Conservation (phyloP, 1,284 basidiomycete genomes). For the Bjerkandera adusta region DNA sequence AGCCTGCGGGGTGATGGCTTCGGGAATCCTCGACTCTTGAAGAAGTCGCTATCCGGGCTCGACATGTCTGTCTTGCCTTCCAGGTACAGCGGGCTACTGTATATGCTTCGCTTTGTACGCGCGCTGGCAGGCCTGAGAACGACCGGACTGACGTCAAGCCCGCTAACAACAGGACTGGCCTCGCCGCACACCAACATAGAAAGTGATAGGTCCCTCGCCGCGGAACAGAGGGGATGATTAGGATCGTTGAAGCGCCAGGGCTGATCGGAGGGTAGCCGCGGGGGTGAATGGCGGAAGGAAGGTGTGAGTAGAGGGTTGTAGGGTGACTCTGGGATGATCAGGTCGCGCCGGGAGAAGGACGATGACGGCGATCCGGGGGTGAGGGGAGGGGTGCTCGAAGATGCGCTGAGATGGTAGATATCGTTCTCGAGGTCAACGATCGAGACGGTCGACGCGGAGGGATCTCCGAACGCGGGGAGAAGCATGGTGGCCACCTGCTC, state of each 20-base stretch:
- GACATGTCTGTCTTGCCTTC: conserved; percentile 15
- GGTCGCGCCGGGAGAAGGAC: conserved; percentile 19
- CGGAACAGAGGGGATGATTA: conserved; percentile 65
- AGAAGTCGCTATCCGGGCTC: conserved; percentile 12
- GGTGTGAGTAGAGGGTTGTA: conserved; percentile 71
- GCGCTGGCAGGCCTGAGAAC: conserved; percentile 30
- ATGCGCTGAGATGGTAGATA: conserved; percentile 14
- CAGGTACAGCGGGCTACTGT: conserved; percentile 28
- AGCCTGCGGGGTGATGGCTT: conserved; percentile 29
- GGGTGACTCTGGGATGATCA: conserved; percentile 56
- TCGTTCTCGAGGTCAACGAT: conserved; percentile 9
- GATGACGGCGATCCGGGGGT: conserved; percentile 25
- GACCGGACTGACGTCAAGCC: conserved; percentile 32
- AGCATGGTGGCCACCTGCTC: conserved; percentile 2
- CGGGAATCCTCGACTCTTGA: conserved; percentile 11
- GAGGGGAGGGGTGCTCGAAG: conserved; percentile 28
- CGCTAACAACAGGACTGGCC: conserved; percentile 38
- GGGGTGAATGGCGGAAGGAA: conserved; percentile 71
- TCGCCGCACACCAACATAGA: conserved; percentile 50
- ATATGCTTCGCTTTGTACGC: conserved; percentile 29
- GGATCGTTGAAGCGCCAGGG: conserved; percentile 76
- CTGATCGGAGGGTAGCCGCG: conserved; percentile 65
- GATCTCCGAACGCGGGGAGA: conserved; percentile 9
- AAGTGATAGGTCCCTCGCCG: conserved; percentile 59
- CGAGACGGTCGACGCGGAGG: conserved; percentile 1